Evolutionary conservation across 2,329 filamentous ascomycete species (phyloP), one percentile per base, ranked within the genome.

Genomic region (Xylariales sp.): DNA sequence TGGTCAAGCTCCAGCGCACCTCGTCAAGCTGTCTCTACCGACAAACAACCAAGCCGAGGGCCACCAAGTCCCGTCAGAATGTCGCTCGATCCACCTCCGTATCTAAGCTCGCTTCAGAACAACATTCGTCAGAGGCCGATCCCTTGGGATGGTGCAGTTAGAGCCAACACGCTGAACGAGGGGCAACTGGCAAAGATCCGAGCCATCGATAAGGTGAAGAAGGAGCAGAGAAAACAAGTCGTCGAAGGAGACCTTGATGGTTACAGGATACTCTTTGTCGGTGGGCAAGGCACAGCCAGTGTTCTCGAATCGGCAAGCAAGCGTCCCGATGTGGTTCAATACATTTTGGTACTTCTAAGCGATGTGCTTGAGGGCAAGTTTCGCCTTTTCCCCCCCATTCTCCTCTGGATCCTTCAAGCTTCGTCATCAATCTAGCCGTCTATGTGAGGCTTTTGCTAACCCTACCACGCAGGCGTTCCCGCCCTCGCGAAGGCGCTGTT

Each of bases 51-150:
- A 21, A 37, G 12, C 24, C 27, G 23, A 20, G 21, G 34, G 25
- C 23, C 18, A 17, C 17, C 15, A 12, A 37, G 15, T 28, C n/a
- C 27, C 28, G 15, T 38, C 52, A 54, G 37, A 52, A 96, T 96
- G 90, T 91, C 89, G 61, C 79, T 95, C 63, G 89, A 96, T 61
- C 85, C 88, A 52, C 90, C 90, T 42, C 86, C 87, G 42, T 96
- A 96, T 65, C 81, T 81, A 41, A 68, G 69, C 59, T 91, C 88
- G 51, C 77, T 96, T 52, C 90, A 95, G 72, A 94, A 88, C 78
- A 97, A 97, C 74, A 95, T 97, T 62, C 88, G 93, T 59, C 85
- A 88, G 59, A 81, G 93, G 51, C 90, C 90, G 49, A 95, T 98
- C 66, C 90, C 91, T 41, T 98, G 93, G 93, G 91, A 97, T 66